Conservation (phyloP, 495 filamentous ascomycete genomes). For the Neurospora sp. region DNA sequence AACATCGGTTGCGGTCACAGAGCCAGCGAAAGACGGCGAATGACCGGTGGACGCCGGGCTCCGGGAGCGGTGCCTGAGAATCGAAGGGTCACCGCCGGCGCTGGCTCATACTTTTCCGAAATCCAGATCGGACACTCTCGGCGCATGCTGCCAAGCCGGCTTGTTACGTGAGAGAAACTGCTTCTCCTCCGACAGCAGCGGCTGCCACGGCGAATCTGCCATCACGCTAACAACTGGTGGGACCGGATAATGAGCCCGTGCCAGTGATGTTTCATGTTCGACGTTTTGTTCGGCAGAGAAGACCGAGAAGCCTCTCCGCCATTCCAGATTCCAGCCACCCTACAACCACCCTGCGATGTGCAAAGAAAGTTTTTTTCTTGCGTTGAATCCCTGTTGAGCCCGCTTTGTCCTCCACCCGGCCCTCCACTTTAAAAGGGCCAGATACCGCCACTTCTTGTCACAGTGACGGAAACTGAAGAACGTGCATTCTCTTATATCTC, state of each 20-base stretch:
- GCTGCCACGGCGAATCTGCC: not conserved
- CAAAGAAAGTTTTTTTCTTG: not conserved
- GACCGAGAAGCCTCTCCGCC: not conserved
- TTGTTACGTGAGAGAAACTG: not conserved
- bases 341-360: not conserved
- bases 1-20: not conserved
- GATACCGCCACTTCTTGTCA: not conserved
- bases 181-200: not conserved
- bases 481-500: not conserved
- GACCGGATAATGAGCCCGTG: not conserved
- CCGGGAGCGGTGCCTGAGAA: not conserved
- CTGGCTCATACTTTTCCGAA: not conserved
- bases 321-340: not conserved
- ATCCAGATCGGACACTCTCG: not conserved
- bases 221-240: not conserved
- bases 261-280: not conserved
- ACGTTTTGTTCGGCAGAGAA: not conserved
- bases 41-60: not conserved
- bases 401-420: not conserved
- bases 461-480: not conserved
- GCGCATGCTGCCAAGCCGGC: not conserved
- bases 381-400: not conserved
- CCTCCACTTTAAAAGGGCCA: not conserved
- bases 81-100: not conserved
- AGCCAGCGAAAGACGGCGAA: not conserved